These are phyloP conservation scores for Citrus mangshanensis DNA, from an alignment of 345 rosid genomes.

Conservation along the genomic window DNA sequence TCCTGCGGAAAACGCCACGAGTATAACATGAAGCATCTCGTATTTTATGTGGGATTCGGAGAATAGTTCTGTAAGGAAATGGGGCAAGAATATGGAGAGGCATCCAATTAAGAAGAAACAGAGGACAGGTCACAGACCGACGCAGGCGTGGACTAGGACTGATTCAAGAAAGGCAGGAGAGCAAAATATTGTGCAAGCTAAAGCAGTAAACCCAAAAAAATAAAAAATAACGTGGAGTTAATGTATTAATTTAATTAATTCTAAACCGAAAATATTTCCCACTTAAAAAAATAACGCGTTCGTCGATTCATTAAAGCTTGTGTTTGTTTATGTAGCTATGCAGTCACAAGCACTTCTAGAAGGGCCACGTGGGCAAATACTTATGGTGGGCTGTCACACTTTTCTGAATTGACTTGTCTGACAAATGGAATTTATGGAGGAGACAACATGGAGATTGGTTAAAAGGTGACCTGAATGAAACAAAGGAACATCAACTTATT, in stretches of 20 bases:
- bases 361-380: not conserved
- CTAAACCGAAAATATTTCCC: slow-evolving; percentile 22
- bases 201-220: slow-evolving; percentile 2
- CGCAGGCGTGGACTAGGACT: slow-evolving; percentile 44
- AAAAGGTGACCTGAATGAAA: not conserved
- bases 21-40: slow-evolving; percentile 26
- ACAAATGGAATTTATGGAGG: not conserved
- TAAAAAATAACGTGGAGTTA: not conserved
- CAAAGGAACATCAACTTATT: slow-evolving; percentile 7
- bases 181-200: slow-evolving; percentile 4
- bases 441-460: not conserved
- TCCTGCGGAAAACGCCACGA: slow-evolving; percentile 28
- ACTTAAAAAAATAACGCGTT: slow-evolving; percentile 7
- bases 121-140: not conserved
- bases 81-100: not conserved
- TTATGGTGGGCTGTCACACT: not conserved
- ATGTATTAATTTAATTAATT: slow-evolving; percentile 8
- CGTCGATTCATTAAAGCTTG: not conserved
- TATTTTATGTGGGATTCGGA: not conserved
- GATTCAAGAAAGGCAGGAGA: slow-evolving; percentile 38
- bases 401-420: not conserved
- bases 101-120: not conserved
- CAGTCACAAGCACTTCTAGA: slow-evolving; percentile 20
- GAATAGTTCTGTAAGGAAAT: slow-evolving; percentile 1
- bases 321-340: not conserved